phyloP scores from a whole-genome alignment of 306 rosid genomes.

The Trifolium pratense region DNA sequence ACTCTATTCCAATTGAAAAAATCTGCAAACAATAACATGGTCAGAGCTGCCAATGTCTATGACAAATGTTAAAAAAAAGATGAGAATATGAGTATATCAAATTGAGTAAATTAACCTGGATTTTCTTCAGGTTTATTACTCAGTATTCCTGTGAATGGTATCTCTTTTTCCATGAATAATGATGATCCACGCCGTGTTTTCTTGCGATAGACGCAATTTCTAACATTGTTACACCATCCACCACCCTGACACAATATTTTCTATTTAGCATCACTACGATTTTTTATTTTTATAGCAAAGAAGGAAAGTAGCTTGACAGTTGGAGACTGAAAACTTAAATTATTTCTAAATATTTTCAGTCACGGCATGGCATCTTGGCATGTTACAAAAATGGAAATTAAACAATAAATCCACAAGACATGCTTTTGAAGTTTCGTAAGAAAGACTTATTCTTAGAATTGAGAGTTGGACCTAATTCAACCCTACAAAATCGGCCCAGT shows the following conservation, averaged over 20 bases:
- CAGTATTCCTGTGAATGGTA: conserved; percentile 79
- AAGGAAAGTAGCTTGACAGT: conserved; percentile 1
- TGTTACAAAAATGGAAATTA: background rate
- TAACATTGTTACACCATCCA: conserved; percentile 89
- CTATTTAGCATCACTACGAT: conserved; percentile 16
- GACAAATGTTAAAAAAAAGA: background rate
- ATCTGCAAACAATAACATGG: conserved; percentile 57
- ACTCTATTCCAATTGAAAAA: conserved; percentile 96
- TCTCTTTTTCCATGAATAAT: conserved; percentile 76
- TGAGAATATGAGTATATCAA: conserved; percentile 29
- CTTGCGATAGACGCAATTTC: conserved; percentile 86
- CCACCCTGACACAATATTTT: conserved; percentile 84
- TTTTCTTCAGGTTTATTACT: conserved; percentile 76
- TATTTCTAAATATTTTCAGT: too few species aligned
- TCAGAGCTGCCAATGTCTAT: conserved; percentile 12
- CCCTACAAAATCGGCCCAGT: too few species aligned
- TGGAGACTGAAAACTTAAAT: background rate
- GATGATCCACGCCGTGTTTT: conserved; percentile 82
- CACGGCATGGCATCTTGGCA: too few species aligned
- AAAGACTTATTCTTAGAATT: too few species aligned
- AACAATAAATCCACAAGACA: too few species aligned
- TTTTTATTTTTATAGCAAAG: background rate
- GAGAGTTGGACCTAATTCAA: too few species aligned
- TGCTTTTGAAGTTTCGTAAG: background rate
- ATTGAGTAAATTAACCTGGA: conserved; percentile 66